These are phyloP conservation scores for Pythium biforme DNA, from an alignment of 352 stramenopile species.

Conservation along the genomic window DNA sequence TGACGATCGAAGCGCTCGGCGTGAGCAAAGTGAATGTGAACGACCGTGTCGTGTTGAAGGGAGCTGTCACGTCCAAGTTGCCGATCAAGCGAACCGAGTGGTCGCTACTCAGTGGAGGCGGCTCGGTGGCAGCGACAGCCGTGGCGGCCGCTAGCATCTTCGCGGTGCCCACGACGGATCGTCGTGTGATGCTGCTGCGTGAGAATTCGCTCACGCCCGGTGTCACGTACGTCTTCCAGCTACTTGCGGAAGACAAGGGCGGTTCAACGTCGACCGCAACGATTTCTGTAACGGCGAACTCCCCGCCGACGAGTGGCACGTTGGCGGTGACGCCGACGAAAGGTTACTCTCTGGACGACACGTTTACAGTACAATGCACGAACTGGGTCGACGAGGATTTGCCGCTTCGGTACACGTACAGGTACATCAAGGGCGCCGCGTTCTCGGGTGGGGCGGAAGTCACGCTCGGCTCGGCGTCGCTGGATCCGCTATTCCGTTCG, in stretches of 20 bases:
- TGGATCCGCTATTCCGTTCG: constrained; percentile 51
- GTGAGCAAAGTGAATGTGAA: constrained; percentile 56
- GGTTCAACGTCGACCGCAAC: constrained; percentile 40
- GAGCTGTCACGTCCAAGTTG: constrained; percentile 44
- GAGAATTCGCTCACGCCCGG: constrained; percentile 45
- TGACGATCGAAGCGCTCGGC: constrained; percentile 48
- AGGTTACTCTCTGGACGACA: constrained; percentile 53
- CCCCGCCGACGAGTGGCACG: constrained; percentile 47
- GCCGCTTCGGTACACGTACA: constrained; percentile 69
- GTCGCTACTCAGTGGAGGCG: constrained; percentile 37
- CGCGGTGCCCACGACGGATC: constrained; percentile 32
- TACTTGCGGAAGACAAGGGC: constrained; percentile 44
- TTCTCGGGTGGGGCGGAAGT: constrained; percentile 49
- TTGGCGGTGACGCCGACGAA: constrained; percentile 39
- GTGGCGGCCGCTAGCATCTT: constrained; percentile 39
- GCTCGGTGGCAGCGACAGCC: constrained; percentile 8
- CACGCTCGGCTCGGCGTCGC: constrained; percentile 48
- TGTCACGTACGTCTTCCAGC: constrained; percentile 47
- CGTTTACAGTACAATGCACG: constrained; percentile 43
- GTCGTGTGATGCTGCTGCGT: constrained; percentile 49
- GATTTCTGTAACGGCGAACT: constrained; percentile 48
- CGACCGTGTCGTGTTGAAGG: constrained; percentile 52
- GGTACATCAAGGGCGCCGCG: constrained; percentile 60
- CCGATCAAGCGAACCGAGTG: constrained; percentile 44
- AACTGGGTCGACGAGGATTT: constrained; percentile 71